Percentiles rank a stretch among this genome's conserved stretches.
phyloP scores from a whole-genome alignment of 2,329 filamentous ascomycete species.

The Graphiopsis chlorocephala region DNA sequence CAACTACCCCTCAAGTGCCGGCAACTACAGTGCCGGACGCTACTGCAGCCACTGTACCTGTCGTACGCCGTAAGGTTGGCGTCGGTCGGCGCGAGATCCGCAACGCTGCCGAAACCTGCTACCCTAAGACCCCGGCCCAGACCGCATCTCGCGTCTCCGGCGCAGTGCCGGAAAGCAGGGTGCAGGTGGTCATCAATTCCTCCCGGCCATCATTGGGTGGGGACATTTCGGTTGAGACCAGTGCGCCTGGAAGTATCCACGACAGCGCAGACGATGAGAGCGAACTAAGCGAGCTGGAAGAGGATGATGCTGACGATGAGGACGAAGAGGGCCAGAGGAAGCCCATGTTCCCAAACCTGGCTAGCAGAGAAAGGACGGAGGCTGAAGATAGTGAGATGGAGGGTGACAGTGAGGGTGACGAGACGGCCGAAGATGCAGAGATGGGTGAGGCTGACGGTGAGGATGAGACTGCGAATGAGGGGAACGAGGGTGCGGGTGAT shows the following conservation, averaged over 20 bases:
- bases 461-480: constrained; percentile 5
- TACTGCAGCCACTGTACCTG: constrained; percentile 16
- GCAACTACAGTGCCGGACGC: constrained; percentile 11
- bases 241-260: constrained; percentile 55
- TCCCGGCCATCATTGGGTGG: constrained; percentile 29
- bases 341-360: constrained; percentile 28
- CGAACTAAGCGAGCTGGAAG: constrained; percentile 52
- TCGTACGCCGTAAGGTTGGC: constrained; percentile 50
- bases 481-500: neutral
- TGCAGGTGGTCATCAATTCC: constrained; percentile 31
- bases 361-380: constrained; percentile 13
- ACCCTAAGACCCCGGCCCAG: constrained; percentile 33
- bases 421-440: constrained; percentile 23
- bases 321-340: constrained; percentile 14
- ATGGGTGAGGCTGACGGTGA: constrained; percentile 23
- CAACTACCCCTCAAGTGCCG: constrained; percentile 19
- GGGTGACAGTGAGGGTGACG: constrained; percentile 19
- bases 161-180: constrained; percentile 16
- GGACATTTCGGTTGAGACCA: constrained; percentile 42
- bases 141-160: constrained; percentile 13
- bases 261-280: constrained; percentile 55
- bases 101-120: constrained; percentile 57
- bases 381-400: constrained; percentile 19
- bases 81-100: constrained; percentile 60
- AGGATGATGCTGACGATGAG: constrained; percentile 15